Evolutionary conservation across 2,329 filamentous ascomycete species (phyloP).

Genomic region (Colletotrichum tanaceti): DNA sequence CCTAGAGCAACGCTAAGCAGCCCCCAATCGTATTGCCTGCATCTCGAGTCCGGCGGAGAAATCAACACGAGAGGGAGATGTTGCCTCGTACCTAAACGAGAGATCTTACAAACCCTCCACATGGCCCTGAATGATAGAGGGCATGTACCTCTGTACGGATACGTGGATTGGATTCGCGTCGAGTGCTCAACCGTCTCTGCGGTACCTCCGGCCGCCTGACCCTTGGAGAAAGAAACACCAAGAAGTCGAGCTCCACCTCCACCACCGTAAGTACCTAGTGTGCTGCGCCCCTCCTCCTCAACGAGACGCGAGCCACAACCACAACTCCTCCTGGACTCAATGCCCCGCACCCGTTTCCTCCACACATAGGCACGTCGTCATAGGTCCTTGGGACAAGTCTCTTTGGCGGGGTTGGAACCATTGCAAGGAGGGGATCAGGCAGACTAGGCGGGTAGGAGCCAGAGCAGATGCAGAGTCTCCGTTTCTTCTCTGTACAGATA

Average conservation of each 20-base stretch:
- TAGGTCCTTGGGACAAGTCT: constrained; percentile 34
- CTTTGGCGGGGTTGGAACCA: constrained; percentile 38
- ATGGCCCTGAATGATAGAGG: not conserved
- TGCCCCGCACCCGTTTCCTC: constrained; percentile 37
- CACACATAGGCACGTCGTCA: constrained; percentile 39
- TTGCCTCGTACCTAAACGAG: not conserved
- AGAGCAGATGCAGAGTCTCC: constrained; percentile 3
- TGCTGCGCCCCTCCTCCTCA: constrained; percentile 20
- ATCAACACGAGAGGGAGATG: not conserved
- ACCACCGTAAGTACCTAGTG: not conserved
- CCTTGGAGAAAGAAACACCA: constrained; percentile 36
- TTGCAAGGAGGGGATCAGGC: constrained; percentile 11
- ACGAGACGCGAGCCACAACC: constrained; percentile 22
- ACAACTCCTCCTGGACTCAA: constrained; percentile 22
- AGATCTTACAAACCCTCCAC: constrained; percentile 8
- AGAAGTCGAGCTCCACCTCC: constrained; percentile 25
- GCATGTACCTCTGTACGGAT: too few relatives aligned
- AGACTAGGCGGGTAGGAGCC: not conserved
- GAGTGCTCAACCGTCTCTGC: constrained; percentile 5
- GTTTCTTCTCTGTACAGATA: not conserved
- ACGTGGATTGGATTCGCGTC: constrained; percentile 2
- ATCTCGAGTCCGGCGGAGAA: not conserved
- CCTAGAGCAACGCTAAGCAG: not conserved
- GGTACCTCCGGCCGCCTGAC: constrained; percentile 13
- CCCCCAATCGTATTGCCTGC: constrained; percentile 6